Percentiles rank a stretch among this genome's conserved stretches.
Evolutionary conservation across 2,329 filamentous ascomycete genomes (phyloP).

Genomic region (Pleurostoma richardsiae): DNA sequence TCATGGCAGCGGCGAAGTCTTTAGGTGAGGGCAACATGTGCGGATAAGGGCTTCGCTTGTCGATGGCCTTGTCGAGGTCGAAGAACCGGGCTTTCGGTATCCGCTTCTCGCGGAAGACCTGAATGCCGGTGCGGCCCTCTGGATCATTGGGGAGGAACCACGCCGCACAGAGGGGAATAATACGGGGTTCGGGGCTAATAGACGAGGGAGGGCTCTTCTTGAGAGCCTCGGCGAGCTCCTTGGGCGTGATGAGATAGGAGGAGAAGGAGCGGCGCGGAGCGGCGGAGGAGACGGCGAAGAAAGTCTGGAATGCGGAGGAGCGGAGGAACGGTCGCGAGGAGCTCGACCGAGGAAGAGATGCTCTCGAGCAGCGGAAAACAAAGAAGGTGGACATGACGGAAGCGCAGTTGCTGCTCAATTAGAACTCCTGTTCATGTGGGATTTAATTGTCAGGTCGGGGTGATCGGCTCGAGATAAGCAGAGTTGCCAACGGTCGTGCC

Average conservation of each 20-base stretch:
- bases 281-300: conserved; percentile 7
- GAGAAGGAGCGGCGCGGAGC: conserved; percentile 52
- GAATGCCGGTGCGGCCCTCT: conserved; percentile 65
- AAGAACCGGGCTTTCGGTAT: conserved; percentile 94
- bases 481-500: too few species aligned
- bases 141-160: conserved; percentile 95
- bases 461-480: too few species aligned
- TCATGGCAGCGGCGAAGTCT: conserved; percentile 83
- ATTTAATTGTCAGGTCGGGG: too few species aligned
- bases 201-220: conserved; percentile 75
- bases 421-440: too few species aligned
- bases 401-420: too few species aligned
- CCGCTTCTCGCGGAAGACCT: conserved; percentile 75
- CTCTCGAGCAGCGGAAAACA: conserved; percentile 35
- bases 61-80: conserved; percentile 87
- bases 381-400: conserved; percentile 35
- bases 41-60: conserved; percentile 82
- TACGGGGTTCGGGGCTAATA: conserved; percentile 75
- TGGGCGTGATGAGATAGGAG: conserved; percentile 81
- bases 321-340: conserved; percentile 20
- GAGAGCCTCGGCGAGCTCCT: conserved; percentile 75
- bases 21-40: conserved; percentile 89
- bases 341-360: conserved; percentile 11
- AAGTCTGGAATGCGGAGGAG: neutral
- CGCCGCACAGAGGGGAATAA: conserved; percentile 84